Evolutionary conservation across 768 basidiomycete species (phyloP), one percentile per base, ranked within the genome.

Genomic region (Sistotremastrum suecicum): DNA sequence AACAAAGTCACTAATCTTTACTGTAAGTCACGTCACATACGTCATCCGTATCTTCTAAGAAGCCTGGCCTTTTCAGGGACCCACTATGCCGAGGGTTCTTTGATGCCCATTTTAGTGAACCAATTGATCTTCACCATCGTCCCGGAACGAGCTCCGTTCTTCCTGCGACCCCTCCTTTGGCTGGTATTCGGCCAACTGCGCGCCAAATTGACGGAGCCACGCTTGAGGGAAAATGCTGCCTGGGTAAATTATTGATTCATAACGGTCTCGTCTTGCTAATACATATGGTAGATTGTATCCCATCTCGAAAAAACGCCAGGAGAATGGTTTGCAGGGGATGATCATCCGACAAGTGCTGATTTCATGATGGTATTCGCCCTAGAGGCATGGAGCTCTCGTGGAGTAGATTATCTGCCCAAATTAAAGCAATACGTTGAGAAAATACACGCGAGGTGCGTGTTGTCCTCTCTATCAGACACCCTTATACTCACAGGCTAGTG

Each of bases 321-420:
- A 1, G 58, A 54, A 11, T 63, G 56, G 56, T 58, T 65, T 38
- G 66, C 68, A 5, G 68, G 63, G 10, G 66, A 64, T 30, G 48
- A 58, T 28, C 56, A 63, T 30, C 64, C 66, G 11, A 69, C 70
- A 29, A 47, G 62, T 20, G 66, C 71, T 20, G 71, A 72, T 53
- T 71, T 60, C 56, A 62, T 65, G 61, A 67, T 70, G 66, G 51
- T 58, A 32, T 71, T 68, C 50, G 51, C 63, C 4, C 49, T 67
- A 31, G 68, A 71, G 30, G 45, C 50, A 2, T 48, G 58, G 43
- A 48, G 45, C 3, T 35, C 46, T 7, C 39, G 50, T n/a, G 48
- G 45, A 5, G 45, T 51, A 3, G 45, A 50, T 29, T 37, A 49
- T 39, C 42, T 63, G 3, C 62, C 61, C 1, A 62, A 64, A 48